Base-by-base conservation (phyloP, 164 flowering plant species). In the Kingdonia uniflora region DNA sequence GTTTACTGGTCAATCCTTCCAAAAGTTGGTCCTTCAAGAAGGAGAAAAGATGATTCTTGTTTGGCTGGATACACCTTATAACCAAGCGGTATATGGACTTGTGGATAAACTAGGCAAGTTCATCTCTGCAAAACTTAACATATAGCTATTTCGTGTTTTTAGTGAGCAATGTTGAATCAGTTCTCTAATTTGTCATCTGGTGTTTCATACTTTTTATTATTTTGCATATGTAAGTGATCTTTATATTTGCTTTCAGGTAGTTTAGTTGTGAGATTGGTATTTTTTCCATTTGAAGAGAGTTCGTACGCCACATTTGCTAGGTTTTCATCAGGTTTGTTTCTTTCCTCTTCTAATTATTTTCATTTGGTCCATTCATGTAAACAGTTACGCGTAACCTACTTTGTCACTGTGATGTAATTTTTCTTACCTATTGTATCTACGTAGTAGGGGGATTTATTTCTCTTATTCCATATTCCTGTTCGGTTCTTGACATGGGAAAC, bases 271-370 rank as follows among this genome's bases (percentile, higher is more conserved):
- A 81, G 97, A 63, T 52, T 88, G 79, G 79, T 92, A 59, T 88
- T 92, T 62, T 84, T 85, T 52, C 99, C 99, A n/a, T 82, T 88
- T 58, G 95, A 92, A 78, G 97, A 88, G 81, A 88, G 95, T 69
- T 82, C 95, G 20, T 92, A 76, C 67, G 68, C 94, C 48, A 82
- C 92, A 60, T 92, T 92, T 78, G 99, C 99, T 64, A 84, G 80
- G 78, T 84, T 74, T 62, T 82, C 84, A 52, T 74, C 96, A 92
- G 99, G 99, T 92, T 72, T 61, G 61, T 42, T 39, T 74, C 70
- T 64, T 56, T 51, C 49, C 57, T 52, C 57, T 52, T 43, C 49
- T 53, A 33, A 1, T 19, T 41, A 42, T 49, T 1, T 19, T 16
- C 17, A 1, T n/a, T 33, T 46, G 0, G 14, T n/a, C n/a, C n/a